Conservation (phyloP, 225 moss, liverwort and hornwort genomes). For the Pleurozium schreberi region DNA sequence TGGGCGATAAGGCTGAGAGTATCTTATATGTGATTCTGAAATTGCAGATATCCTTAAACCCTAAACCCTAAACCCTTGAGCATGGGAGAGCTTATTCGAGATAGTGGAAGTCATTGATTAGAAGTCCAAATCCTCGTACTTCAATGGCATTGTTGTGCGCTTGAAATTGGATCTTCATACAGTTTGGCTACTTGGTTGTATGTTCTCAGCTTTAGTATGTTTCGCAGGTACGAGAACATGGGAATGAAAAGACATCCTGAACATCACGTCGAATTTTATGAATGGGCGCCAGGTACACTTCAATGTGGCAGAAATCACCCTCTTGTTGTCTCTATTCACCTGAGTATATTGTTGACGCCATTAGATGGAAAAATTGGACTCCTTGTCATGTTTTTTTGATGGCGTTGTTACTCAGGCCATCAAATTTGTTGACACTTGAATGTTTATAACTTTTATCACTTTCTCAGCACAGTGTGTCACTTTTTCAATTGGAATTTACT, state of each 20-base stretch:
- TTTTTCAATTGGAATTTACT: not conserved
- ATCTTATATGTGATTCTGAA: not conserved
- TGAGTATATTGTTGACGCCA: not conserved
- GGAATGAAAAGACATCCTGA: slow-evolving; percentile 78
- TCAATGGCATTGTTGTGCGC: not conserved
- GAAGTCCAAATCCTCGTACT: not conserved
- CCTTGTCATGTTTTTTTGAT: not conserved
- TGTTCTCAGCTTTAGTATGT: not conserved
- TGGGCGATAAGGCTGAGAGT: not conserved
- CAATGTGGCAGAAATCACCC: not conserved
- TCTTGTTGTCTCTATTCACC: not conserved
- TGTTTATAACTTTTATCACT: not conserved
- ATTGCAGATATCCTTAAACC: not conserved
- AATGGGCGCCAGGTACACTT: slow-evolving; percentile 91
- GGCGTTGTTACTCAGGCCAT: not conserved
- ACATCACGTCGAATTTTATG: slow-evolving; percentile 78
- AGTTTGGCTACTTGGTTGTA: not conserved
- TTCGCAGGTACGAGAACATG: slow-evolving; percentile 63
- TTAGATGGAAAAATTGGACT: not conserved
- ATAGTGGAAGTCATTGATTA: not conserved
- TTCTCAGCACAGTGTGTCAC: not conserved
- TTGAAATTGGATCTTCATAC: not conserved
- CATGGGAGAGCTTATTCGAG: not conserved
- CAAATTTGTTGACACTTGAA: not conserved
- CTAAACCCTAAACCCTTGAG: not conserved